phyloP scores from a whole-genome alignment of 2,329 filamentous ascomycete species.

The Claviceps spartinae region DNA sequence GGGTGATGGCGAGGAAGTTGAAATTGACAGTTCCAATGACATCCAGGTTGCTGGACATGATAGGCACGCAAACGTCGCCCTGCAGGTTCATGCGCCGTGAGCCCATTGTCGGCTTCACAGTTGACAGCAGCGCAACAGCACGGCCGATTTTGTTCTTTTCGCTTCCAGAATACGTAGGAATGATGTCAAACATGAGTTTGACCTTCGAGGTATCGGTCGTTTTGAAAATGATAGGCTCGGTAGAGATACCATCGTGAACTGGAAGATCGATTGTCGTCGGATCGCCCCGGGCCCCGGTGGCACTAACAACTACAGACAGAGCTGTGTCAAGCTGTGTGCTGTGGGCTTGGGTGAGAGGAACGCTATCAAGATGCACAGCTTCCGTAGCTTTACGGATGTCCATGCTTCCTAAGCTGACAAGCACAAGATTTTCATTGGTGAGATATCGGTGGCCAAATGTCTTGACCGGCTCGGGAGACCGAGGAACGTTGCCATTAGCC shows the following conservation, averaged over 20 bases:
- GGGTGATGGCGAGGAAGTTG: conserved; percentile 90
- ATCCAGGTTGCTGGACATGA: conserved; percentile 72
- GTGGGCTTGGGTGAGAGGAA: conserved; percentile 78
- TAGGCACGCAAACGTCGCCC: conserved; percentile 83
- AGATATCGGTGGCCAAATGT: conserved; percentile 94
- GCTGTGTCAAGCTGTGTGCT: conserved; percentile 90
- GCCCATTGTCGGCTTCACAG: conserved; percentile 69
- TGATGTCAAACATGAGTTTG: conserved; percentile 84
- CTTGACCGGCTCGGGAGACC: conserved; percentile 67
- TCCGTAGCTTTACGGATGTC: conserved; percentile 73
- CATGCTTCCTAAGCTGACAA: conserved; percentile 91
- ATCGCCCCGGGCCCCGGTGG: conserved; percentile 72
- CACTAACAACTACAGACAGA: conserved; percentile 79
- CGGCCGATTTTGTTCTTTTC: conserved; percentile 81
- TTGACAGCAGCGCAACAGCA: conserved; percentile 76
- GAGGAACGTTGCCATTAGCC: conserved; percentile 26
- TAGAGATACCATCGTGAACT: conserved; percentile 84
- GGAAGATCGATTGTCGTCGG: conserved; percentile 83
- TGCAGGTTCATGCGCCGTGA: conserved; percentile 82
- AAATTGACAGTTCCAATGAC: conserved; percentile 93
- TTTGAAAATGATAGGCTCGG: conserved; percentile 84
- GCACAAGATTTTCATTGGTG: conserved; percentile 72
- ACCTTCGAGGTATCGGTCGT: conserved; percentile 66
- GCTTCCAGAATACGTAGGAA: conserved; percentile 87
- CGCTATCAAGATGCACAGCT: conserved; percentile 75